Evolutionary conservation across 192 early-diverging fungal species (phyloP).

Genomic region (Linnemannia hyalina): DNA sequence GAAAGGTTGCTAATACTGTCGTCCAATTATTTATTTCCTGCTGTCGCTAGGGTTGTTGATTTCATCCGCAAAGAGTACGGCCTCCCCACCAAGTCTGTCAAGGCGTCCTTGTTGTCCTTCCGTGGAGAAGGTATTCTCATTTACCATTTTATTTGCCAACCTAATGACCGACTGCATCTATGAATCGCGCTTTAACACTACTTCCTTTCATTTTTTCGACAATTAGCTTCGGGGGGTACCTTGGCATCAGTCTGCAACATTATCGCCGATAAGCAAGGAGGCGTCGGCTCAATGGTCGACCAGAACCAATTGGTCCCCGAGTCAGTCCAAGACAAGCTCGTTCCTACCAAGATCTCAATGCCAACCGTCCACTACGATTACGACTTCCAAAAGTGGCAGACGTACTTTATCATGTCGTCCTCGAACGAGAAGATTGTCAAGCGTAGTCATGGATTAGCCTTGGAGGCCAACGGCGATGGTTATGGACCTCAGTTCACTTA

Average conservation of each 20-base stretch:
- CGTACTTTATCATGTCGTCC: slow-evolving; percentile 72
- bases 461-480: slow-evolving; percentile 46
- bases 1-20: too few relatives aligned
- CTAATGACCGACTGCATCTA: too few relatives aligned
- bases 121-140: slow-evolving; percentile 47
- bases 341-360: slow-evolving; percentile 30
- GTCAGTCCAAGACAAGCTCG: slow-evolving; percentile 20
- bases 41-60: slow-evolving; percentile 60
- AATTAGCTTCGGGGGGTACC: slow-evolving; percentile 43
- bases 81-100: slow-evolving; percentile 70
- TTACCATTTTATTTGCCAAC: background rate
- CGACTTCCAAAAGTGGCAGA: slow-evolving; percentile 72
- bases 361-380: slow-evolving; percentile 61
- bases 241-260: slow-evolving; percentile 32
- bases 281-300: slow-evolving; percentile 2
- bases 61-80: slow-evolving; percentile 62
- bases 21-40: background rate
- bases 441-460: slow-evolving; percentile 69
- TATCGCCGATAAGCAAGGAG: slow-evolving; percentile 16
- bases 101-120: slow-evolving; percentile 65
- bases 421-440: slow-evolving; percentile 76
- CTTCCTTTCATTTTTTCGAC: background rate
- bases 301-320: slow-evolving; percentile 41
- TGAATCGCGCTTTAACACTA: too few relatives aligned
- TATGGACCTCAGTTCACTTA: slow-evolving; percentile 64